Evolutionary conservation across 208 protist genomes (phyloP), one percentile per base, ranked within the genome.

Genomic region (Sergeia podlipaevii): DNA sequence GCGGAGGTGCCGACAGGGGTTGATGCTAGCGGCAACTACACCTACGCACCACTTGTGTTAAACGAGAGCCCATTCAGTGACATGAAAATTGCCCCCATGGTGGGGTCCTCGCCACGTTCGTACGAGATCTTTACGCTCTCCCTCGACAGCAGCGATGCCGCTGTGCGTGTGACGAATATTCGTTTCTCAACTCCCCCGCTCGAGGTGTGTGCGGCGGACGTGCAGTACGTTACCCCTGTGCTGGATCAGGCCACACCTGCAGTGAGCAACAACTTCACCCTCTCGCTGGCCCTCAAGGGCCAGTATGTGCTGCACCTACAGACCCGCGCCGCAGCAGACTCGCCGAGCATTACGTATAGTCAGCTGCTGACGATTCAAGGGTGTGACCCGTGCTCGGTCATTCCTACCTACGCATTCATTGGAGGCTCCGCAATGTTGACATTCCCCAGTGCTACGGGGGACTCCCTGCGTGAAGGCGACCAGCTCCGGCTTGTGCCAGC

Each of bases 311-410:
- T 95, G 18, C 78, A 86, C 60, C 56, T 95, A 30, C 37, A 69
- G 80, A 73, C 64, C 3, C 36, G 62, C 23, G 39, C 54, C 28
- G 38, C 51, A 36, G 66, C 56, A 7, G 20, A 21, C n/a, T 60
- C 70, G 32, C 70, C 75, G 20, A 73, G 72, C 65, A 85, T 93
- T 37, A 83, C 70, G 27, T 76, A 91, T 57, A 26, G 18, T 41
- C 74, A 65, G 7, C 39, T 49, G 41, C 58, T 95, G 10, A 70
- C 69, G 21, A 58, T 96, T 13, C 71, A 58, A 15, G 6, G 54
- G 21, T 96, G 89, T 69, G 82, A 96, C 39, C 89, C 89, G 17
- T 96, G 89, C 66, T 41, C 34, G 17, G 76, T 92, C 51, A 52
- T 47, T 10, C 89, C 89, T 7, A 50, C 55, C 34, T 89, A 89